Conservation (phyloP, 2,329 filamentous ascomycete species). For the Pestalotiopsis sp. region DNA sequence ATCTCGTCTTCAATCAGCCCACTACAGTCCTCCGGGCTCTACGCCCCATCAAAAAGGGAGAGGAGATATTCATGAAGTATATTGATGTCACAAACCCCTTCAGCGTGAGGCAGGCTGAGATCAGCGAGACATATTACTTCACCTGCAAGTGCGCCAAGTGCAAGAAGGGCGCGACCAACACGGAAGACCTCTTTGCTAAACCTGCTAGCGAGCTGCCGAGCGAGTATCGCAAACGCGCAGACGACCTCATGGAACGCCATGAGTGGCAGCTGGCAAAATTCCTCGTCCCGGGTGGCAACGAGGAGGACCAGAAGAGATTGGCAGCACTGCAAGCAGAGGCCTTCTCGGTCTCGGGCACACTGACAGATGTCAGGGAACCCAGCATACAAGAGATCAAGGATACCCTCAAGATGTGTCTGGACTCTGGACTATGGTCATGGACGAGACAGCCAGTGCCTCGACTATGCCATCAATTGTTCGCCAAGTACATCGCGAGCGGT, state of each 20-base stretch:
- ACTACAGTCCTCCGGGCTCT: slow-evolving; percentile 44
- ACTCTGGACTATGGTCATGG: slow-evolving; percentile 29
- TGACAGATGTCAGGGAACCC: slow-evolving; percentile 16
- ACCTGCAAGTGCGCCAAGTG: slow-evolving; percentile 51
- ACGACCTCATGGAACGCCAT: slow-evolving; percentile 20
- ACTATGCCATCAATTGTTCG: slow-evolving; percentile 26
- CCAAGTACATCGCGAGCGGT: slow-evolving; percentile 23
- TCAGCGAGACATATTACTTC: slow-evolving; percentile 49
- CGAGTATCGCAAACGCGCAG: slow-evolving; percentile 22
- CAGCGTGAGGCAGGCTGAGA: slow-evolving; percentile 43
- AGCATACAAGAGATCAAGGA: slow-evolving; percentile 21
- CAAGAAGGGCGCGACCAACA: slow-evolving; percentile 35
- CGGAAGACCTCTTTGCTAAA: slow-evolving; percentile 42
- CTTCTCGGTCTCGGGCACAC: slow-evolving; percentile 20
- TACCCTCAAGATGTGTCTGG: slow-evolving; percentile 27
- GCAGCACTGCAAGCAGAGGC: slow-evolving; percentile 28
- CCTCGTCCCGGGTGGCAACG: slow-evolving; percentile 14
- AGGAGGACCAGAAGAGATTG: slow-evolving; percentile 21
- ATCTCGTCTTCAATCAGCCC: slow-evolving; percentile 49
- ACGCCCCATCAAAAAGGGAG: slow-evolving; percentile 46
- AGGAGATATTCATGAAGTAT: slow-evolving; percentile 54
- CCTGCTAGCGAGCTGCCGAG: slow-evolving; percentile 21
- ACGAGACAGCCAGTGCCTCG: slow-evolving; percentile 27
- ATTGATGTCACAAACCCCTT: slow-evolving; percentile 48
- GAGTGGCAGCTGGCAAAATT: slow-evolving; percentile 18